phyloP scores from a whole-genome alignment of 768 basidiomycete species.

The Xanthoconium stramineum region DNA sequence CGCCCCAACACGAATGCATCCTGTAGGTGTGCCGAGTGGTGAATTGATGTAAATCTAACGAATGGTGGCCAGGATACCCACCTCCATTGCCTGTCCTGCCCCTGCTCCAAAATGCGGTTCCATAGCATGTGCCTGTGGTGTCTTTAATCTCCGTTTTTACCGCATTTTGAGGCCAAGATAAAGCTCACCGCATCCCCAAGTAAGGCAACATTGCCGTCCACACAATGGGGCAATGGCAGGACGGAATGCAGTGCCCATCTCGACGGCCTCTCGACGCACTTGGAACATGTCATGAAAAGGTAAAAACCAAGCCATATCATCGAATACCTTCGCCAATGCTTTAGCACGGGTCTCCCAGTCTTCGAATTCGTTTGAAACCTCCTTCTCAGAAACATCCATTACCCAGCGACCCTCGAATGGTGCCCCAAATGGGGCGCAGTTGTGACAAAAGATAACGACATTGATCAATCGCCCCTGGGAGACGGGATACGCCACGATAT shows the following conservation, averaged over 20 bases:
- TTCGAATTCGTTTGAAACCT: slow-evolving; percentile 28
- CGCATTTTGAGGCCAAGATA: neutral
- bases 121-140: slow-evolving; percentile 44
- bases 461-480: slow-evolving; percentile 37
- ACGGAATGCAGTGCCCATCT: slow-evolving; percentile 45
- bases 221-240: slow-evolving; percentile 38
- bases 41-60: neutral
- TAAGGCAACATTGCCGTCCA: slow-evolving; percentile 39
- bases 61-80: slow-evolving; percentile 11
- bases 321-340: slow-evolving; percentile 12
- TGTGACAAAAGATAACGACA: slow-evolving; percentile 30
- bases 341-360: slow-evolving; percentile 20
- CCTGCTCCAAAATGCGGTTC: slow-evolving; percentile 46
- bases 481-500: slow-evolving; percentile 40
- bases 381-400: slow-evolving; percentile 28
- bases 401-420: slow-evolving; percentile 31
- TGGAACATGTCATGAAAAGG: neutral
- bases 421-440: slow-evolving; percentile 29
- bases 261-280: slow-evolving; percentile 37
- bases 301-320: neutral
- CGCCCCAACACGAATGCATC: slow-evolving; percentile 33
- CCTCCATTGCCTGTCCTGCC: slow-evolving; percentile 52
- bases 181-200: slow-evolving; percentile 47
- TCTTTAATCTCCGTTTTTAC: neutral
- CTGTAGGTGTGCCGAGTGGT: neutral